Evolutionary conservation across 2,329 filamentous ascomycete genomes (phyloP).

Genomic region (Talaromyces sp.): DNA sequence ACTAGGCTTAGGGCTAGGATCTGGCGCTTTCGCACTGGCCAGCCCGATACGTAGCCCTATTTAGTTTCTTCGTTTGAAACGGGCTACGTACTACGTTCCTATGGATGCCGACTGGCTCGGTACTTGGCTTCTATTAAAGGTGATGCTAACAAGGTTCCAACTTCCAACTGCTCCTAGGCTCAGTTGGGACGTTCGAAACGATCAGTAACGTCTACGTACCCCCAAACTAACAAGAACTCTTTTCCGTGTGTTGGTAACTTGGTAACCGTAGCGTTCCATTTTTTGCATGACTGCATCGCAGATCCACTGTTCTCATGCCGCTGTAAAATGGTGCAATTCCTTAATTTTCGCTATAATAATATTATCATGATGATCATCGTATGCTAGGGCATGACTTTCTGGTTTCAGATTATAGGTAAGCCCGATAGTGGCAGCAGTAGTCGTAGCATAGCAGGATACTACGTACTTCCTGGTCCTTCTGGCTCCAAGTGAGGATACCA

Average conservation of each 20-base stretch:
- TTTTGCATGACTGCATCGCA: background rate
- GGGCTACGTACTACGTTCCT: background rate
- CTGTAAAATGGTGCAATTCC: background rate
- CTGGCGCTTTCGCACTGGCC: background rate
- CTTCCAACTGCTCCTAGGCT: background rate
- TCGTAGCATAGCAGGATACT: background rate
- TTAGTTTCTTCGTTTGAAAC: background rate
- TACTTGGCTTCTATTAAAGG: background rate
- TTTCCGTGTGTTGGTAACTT: background rate
- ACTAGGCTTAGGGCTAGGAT: background rate
- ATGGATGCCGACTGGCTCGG: background rate
- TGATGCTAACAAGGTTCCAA: background rate
- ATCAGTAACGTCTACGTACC: background rate
- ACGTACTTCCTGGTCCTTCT: background rate
- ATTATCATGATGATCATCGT: no score
- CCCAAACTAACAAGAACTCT: background rate
- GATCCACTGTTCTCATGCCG: background rate
- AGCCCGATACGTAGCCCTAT: background rate
- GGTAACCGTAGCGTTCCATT: background rate
- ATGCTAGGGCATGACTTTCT: background rate
- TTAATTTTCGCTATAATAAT: background rate
- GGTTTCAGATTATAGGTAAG: background rate
- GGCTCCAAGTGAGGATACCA: background rate
- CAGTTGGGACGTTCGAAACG: background rate
- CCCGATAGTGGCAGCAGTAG: background rate